Evolutionary conservation across 306 rosid genomes (phyloP), one percentile per base, ranked within the genome.

Genomic region (Myrica gale): DNA sequence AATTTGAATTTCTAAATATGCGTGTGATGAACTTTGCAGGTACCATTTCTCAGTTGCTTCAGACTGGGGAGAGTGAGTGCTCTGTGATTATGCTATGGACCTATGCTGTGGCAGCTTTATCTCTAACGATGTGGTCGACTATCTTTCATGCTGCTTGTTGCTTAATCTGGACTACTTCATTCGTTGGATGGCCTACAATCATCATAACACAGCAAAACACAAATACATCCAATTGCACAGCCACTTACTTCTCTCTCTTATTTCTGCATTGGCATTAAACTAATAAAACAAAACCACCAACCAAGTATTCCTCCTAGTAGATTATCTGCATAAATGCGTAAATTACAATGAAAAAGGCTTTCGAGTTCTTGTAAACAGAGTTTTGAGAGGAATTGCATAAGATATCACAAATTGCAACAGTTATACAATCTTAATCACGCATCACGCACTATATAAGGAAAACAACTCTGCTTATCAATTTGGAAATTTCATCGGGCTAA

Each of bases 31-130:
- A 45, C 43, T 46, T 47, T 52, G 42, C 73, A 69, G 73, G 73
- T 23, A 69, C 73, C 5, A 69, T 69, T 45, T 19, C 73, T 13
- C 73, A 69, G 15, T 47, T 69, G 53, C 42, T 44, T 46, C 16
- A 26, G 1, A 15, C 73, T 20, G 73, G 73, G 5, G 56, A 69
- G 57, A 69, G 73, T 21, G 73, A 69, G 21, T 47, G 73, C 11
- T 69, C 73, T 19, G 73, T 69, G 1, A 69, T 69, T 26, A 11
- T 69, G 73, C 57, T 69, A 20, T 69, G 73, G 73, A 69, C 73
- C 5, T 44, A 69, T 21, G 73, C 37, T 69, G n/a, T 21, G 73
- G 73, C 73, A 45, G 20, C 70, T 17, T 42, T 66, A 4, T 42
- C 70, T 66, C 13, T 66, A 5, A 66, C 70, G 0, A 12, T 66